A percentile compares a stretch with the other conserved stretches of the same genome.
phyloP scores from a whole-genome alignment of 208 protist genomes.

The Trypanosomatidae sp. region DNA sequence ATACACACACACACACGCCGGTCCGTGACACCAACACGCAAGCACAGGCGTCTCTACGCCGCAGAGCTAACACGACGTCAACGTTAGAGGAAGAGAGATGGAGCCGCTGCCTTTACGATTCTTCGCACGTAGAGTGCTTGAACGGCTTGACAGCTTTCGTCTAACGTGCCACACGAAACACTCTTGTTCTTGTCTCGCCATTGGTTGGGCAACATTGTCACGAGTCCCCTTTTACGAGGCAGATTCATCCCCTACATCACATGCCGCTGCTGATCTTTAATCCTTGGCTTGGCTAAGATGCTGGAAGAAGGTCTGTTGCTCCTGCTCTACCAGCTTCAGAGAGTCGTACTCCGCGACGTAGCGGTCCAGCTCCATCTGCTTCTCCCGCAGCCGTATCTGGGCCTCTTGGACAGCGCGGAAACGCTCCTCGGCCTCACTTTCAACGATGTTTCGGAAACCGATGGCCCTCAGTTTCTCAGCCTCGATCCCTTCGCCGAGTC shows the following conservation, averaged over 20 bases:
- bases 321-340: constrained; percentile 76
- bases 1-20: background rate
- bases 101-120: background rate
- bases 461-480: constrained; percentile 86
- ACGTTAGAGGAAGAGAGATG: background rate
- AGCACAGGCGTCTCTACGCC: background rate
- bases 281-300: constrained; percentile 70
- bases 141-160: background rate
- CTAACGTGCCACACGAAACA: background rate
- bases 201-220: background rate
- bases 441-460: constrained; percentile 84
- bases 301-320: constrained; percentile 83
- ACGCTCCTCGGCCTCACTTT: constrained; percentile 87
- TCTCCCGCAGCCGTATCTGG: constrained; percentile 83
- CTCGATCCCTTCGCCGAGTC: constrained; percentile 82
- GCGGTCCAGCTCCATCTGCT: constrained; percentile 89
- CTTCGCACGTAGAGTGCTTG: background rate
- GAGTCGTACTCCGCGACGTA: constrained; percentile 89
- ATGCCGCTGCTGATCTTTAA: constrained; percentile 6
- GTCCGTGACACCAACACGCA: background rate
- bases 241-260: background rate
- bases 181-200: background rate
- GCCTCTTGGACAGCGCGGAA: constrained; percentile 76
- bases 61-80: background rate
- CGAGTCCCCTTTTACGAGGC: background rate